Base-by-base conservation (phyloP, 768 basidiomycete genomes). In the Suillus discolor region DNA sequence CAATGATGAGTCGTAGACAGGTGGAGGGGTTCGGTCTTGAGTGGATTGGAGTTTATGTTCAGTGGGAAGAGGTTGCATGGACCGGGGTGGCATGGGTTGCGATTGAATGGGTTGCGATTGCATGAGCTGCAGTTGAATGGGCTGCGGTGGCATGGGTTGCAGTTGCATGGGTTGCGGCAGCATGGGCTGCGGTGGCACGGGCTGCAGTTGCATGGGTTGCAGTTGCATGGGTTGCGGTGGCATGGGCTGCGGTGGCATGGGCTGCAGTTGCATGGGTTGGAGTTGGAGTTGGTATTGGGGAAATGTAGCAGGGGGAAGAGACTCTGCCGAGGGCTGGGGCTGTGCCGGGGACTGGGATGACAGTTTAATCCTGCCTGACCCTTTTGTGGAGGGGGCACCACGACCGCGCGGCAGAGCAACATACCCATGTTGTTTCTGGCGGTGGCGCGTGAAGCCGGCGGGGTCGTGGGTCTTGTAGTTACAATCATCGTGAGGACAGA, bases 381-480 rank as follows among this genome's bases (percentile, higher is more conserved):
- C 28, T 18, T 16, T 31, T 28, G 18, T 39, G 12, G 25, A 3
- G 18, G 25, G 2, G 3, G 25, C 25, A 28, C 18, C 59, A 18
- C 41, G 59, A 60, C 28, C 41, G 6, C 57, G 57, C 18, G 59
- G 25, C 28, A 12, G 41, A 60, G 76, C 71, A 8, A 69, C 23
- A 41, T 76, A 68, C 2, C 63, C 70, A 20, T 77, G 76, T 9
- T 20, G 12, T 20, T 57, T 62, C 49, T 71, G 67, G 8, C 76
- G 68, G 53, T 77, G 73, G 59, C 64, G 74, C 13, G 74, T 66
- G 9, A 77, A 49, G 39, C 69, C 63, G 0, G 74, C 71, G 16
- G 76, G 73, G 49, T 76, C 73, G 2, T 65, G 23, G 1, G 74
- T 77, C 39, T 42, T 66, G 57, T 66, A 77, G 18, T 63, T 39